These are phyloP conservation scores for Monosporascus sp. DNA, from an alignment of 2,329 filamentous ascomycete species.

Conservation along the genomic window DNA sequence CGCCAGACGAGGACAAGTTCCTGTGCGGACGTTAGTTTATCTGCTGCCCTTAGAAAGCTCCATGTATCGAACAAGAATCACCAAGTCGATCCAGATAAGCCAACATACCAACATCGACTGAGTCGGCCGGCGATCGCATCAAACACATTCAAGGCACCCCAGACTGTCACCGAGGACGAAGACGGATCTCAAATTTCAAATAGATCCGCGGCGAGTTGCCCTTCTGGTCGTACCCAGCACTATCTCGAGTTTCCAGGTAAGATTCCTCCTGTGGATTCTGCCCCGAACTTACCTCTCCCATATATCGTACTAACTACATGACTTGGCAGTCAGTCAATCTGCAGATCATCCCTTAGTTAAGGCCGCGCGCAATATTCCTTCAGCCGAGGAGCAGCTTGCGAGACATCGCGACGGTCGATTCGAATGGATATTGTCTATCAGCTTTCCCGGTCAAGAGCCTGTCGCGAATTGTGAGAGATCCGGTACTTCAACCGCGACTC, in stretches of 20 bases:
- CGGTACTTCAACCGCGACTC: conserved; percentile 6
- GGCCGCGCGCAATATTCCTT: conserved; percentile 20
- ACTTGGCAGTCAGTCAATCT: conserved; percentile 16
- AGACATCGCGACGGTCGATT: conserved; percentile 25
- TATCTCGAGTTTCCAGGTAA: conserved; percentile 23
- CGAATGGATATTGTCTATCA: conserved; percentile 25
- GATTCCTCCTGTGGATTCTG: not conserved
- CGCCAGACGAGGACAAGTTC: conserved; percentile 11
- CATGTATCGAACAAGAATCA: conserved; percentile 14
- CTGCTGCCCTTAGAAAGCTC: conserved; percentile 28
- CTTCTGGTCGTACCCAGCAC: conserved; percentile 9
- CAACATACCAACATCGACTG: conserved; percentile 11
- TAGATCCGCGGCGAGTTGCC: conserved; percentile 7
- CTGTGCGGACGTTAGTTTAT: conserved; percentile 19
- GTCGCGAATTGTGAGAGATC: conserved; percentile 8
- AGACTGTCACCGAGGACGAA: conserved; percentile 25
- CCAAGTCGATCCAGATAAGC: conserved; percentile 9
- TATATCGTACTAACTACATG: conserved; percentile 7
- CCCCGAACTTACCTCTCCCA: not conserved
- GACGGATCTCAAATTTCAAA: conserved; percentile 15
- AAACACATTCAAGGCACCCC: conserved; percentile 24
- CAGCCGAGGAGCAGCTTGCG: conserved; percentile 22
- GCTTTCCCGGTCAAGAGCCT: conserved; percentile 4
- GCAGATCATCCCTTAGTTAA: conserved; percentile 21
- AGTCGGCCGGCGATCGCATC: conserved; percentile 17